Conservation (phyloP, 257 asterid genomes). For the Scutellaria barbata region DNA sequence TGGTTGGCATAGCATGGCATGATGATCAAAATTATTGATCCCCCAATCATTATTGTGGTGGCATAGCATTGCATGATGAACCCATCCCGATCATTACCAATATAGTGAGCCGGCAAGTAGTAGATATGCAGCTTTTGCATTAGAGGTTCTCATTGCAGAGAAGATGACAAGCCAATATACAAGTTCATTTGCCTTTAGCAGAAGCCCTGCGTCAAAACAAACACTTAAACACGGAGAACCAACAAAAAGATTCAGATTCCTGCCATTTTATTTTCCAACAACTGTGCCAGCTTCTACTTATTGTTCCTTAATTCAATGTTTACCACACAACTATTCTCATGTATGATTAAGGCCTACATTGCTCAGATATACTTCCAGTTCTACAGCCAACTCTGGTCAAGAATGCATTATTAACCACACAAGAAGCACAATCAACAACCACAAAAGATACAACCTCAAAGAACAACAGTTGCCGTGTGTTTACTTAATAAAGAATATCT, state of each 20-base stretch:
- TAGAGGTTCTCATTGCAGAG: conserved; percentile 67
- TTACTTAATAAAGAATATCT: too few species aligned
- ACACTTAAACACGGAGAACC: conserved; percentile 58
- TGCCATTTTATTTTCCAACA: conserved; percentile 9
- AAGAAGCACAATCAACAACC: too few species aligned
- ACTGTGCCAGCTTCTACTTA: not conserved
- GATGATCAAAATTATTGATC: conserved; percentile 62
- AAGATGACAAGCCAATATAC: conserved; percentile 69
- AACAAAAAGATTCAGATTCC: too few species aligned
- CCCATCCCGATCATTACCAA: conserved; percentile 57
- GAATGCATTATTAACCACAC: too few species aligned
- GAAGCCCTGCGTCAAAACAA: conserved; percentile 91
- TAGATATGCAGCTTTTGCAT: conserved; percentile 60
- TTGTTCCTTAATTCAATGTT: too few species aligned
- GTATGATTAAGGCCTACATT: too few species aligned
- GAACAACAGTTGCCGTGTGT: too few species aligned
- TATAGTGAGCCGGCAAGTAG: conserved; percentile 70
- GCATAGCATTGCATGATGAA: conserved; percentile 37
- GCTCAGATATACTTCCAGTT: too few species aligned
- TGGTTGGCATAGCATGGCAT: conserved; percentile 62
- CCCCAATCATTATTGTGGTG: conserved; percentile 41
- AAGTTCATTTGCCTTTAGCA: conserved; percentile 64
- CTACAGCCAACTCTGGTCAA: too few species aligned
- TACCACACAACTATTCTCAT: too few species aligned
- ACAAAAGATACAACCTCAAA: too few species aligned